Evolutionary conservation across 2,329 filamentous ascomycete species (phyloP).

Genomic region (Neopestalotiopsis rosae): DNA sequence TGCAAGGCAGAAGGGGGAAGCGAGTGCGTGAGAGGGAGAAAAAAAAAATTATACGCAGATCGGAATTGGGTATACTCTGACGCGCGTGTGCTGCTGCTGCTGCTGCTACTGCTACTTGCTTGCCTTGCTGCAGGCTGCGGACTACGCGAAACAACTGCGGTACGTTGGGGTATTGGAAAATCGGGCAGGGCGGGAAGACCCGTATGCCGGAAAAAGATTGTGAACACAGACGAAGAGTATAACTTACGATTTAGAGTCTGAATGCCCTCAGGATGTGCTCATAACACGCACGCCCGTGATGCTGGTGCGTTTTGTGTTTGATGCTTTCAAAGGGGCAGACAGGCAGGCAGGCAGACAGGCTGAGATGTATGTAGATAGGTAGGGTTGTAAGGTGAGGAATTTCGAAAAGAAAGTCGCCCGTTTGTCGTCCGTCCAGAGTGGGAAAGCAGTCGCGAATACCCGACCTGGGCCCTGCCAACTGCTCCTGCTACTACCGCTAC

Average conservation of each 20-base stretch:
- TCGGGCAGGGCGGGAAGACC: not conserved
- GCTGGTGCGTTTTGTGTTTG: not conserved
- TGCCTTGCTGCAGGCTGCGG: not conserved
- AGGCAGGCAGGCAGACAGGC: too few species aligned
- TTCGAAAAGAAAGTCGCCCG: not conserved
- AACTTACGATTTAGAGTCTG: slow-evolving; percentile 1
- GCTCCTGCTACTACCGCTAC: not conserved
- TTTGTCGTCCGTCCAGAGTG: not conserved
- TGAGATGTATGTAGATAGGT: too few species aligned
- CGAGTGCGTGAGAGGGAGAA: not conserved
- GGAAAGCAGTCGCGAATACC: not conserved
- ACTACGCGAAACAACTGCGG: not conserved
- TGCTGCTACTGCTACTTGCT: too few species aligned
- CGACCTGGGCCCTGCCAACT: too few species aligned
- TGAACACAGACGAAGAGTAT: not conserved
- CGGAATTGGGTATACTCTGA: not conserved
- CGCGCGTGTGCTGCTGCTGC: not conserved
- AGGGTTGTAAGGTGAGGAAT: too few species aligned
- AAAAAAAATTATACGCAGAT: not conserved
- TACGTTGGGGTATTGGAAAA: not conserved
- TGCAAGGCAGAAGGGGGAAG: not conserved
- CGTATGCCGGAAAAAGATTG: not conserved
- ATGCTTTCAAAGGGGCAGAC: not conserved
- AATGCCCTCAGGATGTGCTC: not conserved
- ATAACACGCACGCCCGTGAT: slow-evolving; percentile 12